Evolutionary conservation across 2,329 filamentous ascomycete genomes (phyloP).

Genomic region (Claviceps pazoutovae): DNA sequence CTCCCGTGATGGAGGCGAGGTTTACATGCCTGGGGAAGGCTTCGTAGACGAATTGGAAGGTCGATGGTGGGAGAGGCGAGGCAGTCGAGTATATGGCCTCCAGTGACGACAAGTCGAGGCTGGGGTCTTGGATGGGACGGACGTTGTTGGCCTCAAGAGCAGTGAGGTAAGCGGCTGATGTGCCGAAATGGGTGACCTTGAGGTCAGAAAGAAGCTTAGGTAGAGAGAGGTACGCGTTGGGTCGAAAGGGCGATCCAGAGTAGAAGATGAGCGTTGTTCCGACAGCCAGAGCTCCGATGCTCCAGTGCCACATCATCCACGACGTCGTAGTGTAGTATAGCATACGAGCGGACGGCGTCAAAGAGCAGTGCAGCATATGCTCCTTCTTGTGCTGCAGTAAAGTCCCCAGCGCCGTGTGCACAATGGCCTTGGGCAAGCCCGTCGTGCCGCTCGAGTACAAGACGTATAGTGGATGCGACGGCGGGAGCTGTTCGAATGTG

Average conservation of each 20-base stretch:
- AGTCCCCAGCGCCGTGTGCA: slow-evolving; percentile 81
- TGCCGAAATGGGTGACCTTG: slow-evolving; percentile 83
- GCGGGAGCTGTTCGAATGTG: slow-evolving; percentile 61
- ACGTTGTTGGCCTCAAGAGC: slow-evolving; percentile 70
- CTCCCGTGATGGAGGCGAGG: slow-evolving; percentile 85
- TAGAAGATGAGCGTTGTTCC: slow-evolving; percentile 79
- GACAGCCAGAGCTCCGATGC: slow-evolving; percentile 69
- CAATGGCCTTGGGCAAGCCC: slow-evolving; percentile 76
- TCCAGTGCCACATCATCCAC: slow-evolving; percentile 99
- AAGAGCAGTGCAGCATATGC: slow-evolving; percentile 73
- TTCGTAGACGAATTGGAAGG: slow-evolving; percentile 78
- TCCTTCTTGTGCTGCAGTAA: slow-evolving; percentile 96
- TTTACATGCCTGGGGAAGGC: slow-evolving; percentile 72
- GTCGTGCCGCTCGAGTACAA: slow-evolving; percentile 91
- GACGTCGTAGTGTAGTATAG: slow-evolving; percentile 93
- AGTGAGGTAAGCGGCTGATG: slow-evolving; percentile 84
- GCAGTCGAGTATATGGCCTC: slow-evolving; percentile 89
- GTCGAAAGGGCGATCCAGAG: slow-evolving; percentile 80
- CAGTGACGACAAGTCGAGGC: slow-evolving; percentile 47
- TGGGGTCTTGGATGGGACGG: slow-evolving; percentile 37
- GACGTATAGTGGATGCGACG: slow-evolving; percentile 85
- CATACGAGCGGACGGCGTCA: slow-evolving; percentile 57
- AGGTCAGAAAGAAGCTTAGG: slow-evolving; percentile 69
- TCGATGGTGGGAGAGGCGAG: slow-evolving; percentile 81
- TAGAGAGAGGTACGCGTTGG: slow-evolving; percentile 67